Percentiles rank a stretch among this genome's conserved stretches.
These are phyloP conservation scores for Akanthomyces muscarius DNA, from an alignment of 2,329 filamentous ascomycete species.

Conservation along the genomic window DNA sequence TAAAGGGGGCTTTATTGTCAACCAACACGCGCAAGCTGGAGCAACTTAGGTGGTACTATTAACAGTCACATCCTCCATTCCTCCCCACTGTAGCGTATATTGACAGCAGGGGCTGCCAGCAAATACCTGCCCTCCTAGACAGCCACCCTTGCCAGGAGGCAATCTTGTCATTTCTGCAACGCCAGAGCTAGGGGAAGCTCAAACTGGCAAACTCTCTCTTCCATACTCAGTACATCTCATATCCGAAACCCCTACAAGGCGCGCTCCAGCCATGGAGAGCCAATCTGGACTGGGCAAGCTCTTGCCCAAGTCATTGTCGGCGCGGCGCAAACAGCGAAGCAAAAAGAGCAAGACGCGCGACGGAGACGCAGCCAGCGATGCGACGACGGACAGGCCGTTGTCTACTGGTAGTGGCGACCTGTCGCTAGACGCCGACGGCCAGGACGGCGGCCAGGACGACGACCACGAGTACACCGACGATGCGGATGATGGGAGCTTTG, in stretches of 20 bases:
- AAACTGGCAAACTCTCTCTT: conserved; percentile 10
- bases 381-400: conserved; percentile 17
- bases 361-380: conserved; percentile 18
- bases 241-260: background rate
- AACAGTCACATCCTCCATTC: background rate
- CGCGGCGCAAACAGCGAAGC: conserved; percentile 47
- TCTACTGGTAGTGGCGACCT: conserved; percentile 11
- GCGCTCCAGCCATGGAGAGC: conserved; percentile 12
- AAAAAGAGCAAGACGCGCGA: conserved; percentile 38
- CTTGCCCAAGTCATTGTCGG: conserved; percentile 47
- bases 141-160: conserved; percentile 15
- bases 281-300: conserved; percentile 46
- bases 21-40: background rate
- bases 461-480: conserved; percentile 33
- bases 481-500: conserved; percentile 30
- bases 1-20: background rate
- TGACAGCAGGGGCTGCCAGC: conserved; percentile 4
- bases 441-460: conserved; percentile 25
- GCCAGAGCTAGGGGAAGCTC: conserved; percentile 4
- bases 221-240: conserved; percentile 1
- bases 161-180: conserved; percentile 7
- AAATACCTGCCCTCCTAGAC: background rate
- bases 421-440: conserved; percentile 26
- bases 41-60: background rate
- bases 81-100: conserved; percentile 1